Evolutionary conservation across 257 asterid species (phyloP).

Genomic region (Rubia yunnanensis): DNA sequence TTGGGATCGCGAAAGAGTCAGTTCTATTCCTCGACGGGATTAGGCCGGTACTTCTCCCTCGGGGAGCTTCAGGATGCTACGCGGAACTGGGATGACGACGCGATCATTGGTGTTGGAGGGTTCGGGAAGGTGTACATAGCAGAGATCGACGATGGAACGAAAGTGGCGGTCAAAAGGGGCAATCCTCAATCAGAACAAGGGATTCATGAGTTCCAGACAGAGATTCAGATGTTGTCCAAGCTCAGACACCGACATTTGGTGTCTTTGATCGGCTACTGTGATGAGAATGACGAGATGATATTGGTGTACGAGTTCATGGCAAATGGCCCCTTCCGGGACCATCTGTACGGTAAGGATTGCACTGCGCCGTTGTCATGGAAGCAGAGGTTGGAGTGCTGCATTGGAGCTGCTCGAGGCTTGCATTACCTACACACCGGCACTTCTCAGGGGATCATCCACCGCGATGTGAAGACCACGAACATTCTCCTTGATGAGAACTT

Average conservation of each 20-base stretch:
- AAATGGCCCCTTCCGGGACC: constrained; percentile 80
- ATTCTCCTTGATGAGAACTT: constrained; percentile 65
- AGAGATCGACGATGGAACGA: constrained; percentile 56
- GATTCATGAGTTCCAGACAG: constrained; percentile 80
- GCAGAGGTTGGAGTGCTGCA: constrained; percentile 71
- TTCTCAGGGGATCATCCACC: constrained; percentile 73
- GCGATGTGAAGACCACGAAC: constrained; percentile 84
- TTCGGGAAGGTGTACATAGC: constrained; percentile 77
- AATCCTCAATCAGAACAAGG: constrained; percentile 97
- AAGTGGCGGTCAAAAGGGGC: constrained; percentile 84
- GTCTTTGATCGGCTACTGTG: constrained; percentile 85
- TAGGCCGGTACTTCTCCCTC: constrained; percentile 42
- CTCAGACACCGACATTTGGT: constrained; percentile 88
- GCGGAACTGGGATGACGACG: constrained; percentile 56
- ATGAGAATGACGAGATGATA: constrained; percentile 81
- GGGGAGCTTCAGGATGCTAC: constrained; percentile 65
- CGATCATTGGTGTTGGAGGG: constrained; percentile 81
- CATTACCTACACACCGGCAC: constrained; percentile 95
- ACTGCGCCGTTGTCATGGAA: constrained; percentile 55
- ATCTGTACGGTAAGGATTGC: constrained; percentile 47
- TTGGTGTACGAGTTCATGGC: constrained; percentile 86
- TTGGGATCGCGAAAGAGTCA: constrained; percentile 42
- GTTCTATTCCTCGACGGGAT: constrained; percentile 38
- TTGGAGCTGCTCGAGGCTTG: constrained; percentile 87
- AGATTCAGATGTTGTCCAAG: constrained; percentile 82